These are phyloP conservation scores for Epipyxis sp. DNA, from an alignment of 108 stramenopile species.

Conservation along the genomic window DNA sequence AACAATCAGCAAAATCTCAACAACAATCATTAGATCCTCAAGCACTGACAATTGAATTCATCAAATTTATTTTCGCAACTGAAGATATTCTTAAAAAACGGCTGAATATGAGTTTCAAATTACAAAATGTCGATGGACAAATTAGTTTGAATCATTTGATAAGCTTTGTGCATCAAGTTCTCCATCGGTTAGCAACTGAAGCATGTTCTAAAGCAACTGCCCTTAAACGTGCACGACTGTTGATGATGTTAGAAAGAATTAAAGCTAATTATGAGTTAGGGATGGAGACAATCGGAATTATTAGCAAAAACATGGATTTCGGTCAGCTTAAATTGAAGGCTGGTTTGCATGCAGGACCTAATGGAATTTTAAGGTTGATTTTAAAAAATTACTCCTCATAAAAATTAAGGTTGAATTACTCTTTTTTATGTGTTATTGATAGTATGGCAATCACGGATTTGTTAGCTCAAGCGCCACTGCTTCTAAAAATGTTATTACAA, in stretches of 20 bases:
- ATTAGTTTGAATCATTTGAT: neutral
- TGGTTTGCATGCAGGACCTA: neutral
- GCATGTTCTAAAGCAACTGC: neutral
- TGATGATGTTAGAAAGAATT: neutral
- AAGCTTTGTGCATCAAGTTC: neutral
- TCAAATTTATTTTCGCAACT: neutral
- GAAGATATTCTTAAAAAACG: constrained; percentile 4
- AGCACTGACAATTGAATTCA: neutral
- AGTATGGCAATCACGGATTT: neutral
- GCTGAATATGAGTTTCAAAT: neutral
- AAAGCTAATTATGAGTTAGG: neutral
- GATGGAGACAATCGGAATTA: neutral
- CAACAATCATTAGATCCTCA: neutral
- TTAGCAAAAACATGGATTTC: constrained; percentile 14
- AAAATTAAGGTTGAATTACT: too few species aligned
- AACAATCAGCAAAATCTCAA: neutral
- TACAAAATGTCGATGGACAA: neutral
- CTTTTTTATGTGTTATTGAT: too few species aligned
- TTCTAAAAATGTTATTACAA: neutral
- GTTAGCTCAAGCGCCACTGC: constrained; percentile 16
- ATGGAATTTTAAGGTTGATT: too few species aligned
- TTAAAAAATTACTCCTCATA: too few species aligned
- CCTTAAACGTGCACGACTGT: neutral
- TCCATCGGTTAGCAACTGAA: neutral
- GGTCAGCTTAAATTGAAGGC: neutral